A percentile compares a stretch with the other conserved stretches of the same genome.
Conservation (phyloP, 2,329 filamentous ascomycete genomes). For the Lachnellula willkommii region DNA sequence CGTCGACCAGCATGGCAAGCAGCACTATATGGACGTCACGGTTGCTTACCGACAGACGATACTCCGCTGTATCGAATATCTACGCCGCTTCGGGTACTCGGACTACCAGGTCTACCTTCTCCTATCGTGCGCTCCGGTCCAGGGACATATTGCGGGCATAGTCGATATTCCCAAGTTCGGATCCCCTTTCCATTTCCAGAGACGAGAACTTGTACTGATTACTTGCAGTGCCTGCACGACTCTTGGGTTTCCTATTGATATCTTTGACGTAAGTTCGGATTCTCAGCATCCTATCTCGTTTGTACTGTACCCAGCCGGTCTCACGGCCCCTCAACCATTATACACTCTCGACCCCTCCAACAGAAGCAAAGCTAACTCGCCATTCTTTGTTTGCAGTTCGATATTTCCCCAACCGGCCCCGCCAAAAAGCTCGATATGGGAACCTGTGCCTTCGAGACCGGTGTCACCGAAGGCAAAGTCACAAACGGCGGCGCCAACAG, state of each 20-base stretch:
- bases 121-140: conserved; percentile 77
- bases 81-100: conserved; percentile 65
- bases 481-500: conserved; percentile 42
- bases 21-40: conserved; percentile 26
- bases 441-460: conserved; percentile 59
- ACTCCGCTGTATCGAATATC: conserved; percentile 70
- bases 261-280: conserved; percentile 66
- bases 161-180: conserved; percentile 75
- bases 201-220: neutral
- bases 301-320: too few species aligned
- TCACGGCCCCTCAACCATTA: too few species aligned
- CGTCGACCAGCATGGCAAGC: conserved; percentile 77
- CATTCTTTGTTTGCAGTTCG: conserved; percentile 46
- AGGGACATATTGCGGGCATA: conserved; percentile 83
- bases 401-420: conserved; percentile 63
- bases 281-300: too few species aligned
- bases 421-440: conserved; percentile 64
- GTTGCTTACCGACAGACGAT: conserved; percentile 24
- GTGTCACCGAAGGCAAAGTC: conserved; percentile 41
- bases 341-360: too few species aligned
- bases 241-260: conserved; percentile 82
- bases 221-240: conserved; percentile 65
- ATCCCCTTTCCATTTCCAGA: neutral
- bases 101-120: conserved; percentile 81
- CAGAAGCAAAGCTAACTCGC: too few species aligned